A percentile compares a stretch with the other conserved stretches of the same genome.
Evolutionary conservation across 2,329 filamentous ascomycete species (phyloP).

Genomic region (Aureobasidium pullulans): DNA sequence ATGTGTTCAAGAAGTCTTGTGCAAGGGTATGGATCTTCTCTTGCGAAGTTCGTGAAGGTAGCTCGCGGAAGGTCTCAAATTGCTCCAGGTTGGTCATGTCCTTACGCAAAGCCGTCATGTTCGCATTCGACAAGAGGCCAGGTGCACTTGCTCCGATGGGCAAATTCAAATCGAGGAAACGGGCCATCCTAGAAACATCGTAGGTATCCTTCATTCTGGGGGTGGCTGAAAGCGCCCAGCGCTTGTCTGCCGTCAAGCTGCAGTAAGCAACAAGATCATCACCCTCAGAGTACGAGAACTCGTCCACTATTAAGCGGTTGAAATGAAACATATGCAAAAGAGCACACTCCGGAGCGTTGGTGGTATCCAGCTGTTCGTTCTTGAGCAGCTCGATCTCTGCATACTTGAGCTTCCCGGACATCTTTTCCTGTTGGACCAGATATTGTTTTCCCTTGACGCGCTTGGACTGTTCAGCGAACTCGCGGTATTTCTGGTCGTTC

Average conservation of each 20-base stretch:
- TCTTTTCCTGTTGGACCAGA: neutral
- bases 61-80: slow-evolving; percentile 47
- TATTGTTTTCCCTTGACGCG: slow-evolving; percentile 9
- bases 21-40: slow-evolving; percentile 43
- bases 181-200: slow-evolving; percentile 53
- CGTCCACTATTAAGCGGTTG: slow-evolving; percentile 55
- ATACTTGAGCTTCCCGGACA: neutral
- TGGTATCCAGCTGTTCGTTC: neutral
- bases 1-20: slow-evolving; percentile 48
- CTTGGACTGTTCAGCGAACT: slow-evolving; percentile 22
- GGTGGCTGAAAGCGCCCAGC: slow-evolving; percentile 59
- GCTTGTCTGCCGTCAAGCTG: slow-evolving; percentile 42
- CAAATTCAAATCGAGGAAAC: slow-evolving; percentile 48
- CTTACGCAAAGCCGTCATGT: slow-evolving; percentile 35
- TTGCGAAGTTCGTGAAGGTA: slow-evolving; percentile 47
- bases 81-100: slow-evolving; percentile 46
- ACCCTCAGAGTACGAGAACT: slow-evolving; percentile 51
- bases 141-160: slow-evolving; percentile 46
- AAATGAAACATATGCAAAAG: slow-evolving; percentile 55
- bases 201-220: slow-evolving; percentile 51
- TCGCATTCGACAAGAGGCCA: slow-evolving; percentile 37
- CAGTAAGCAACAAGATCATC: slow-evolving; percentile 16
- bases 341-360: neutral
- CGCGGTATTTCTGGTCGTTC: slow-evolving; percentile 29
- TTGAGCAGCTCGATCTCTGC: neutral